These are phyloP conservation scores for Chlamydomonas incerta DNA, from an alignment of 139 green algal species.

Conservation along the genomic window DNA sequence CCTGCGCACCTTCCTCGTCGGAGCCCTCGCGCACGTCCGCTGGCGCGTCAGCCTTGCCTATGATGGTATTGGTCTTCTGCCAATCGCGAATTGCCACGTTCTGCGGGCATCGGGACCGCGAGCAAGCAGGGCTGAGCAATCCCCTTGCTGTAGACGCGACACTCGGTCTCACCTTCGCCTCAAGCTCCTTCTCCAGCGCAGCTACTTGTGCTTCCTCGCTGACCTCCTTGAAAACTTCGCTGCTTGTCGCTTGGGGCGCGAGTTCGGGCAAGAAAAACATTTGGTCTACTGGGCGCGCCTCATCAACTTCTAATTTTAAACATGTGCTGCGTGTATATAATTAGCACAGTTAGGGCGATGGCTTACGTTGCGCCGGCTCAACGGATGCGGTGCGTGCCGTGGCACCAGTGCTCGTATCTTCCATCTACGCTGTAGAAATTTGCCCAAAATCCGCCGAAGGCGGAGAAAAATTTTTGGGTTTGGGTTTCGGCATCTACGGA, in stretches of 20 bases:
- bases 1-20: constrained; percentile 10
- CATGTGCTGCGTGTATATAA: no score
- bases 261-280: constrained; percentile 33
- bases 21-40: not conserved
- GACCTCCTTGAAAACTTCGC: constrained; percentile 27
- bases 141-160: not conserved
- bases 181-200: constrained; percentile 16
- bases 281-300: no score
- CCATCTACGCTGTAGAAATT: no score
- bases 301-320: no score
- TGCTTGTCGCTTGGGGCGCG: not conserved
- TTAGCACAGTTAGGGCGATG: no score
- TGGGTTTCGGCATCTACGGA: no score
- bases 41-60: constrained; percentile 20
- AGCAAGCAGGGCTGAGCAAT: no score
- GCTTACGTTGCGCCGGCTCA: no score
- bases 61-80: not conserved
- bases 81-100: constrained; percentile 18
- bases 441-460: no score
- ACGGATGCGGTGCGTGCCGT: no score
- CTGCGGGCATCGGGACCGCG: not conserved
- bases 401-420: no score
- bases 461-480: no score
- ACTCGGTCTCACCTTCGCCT: not conserved
- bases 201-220: constrained; percentile 29